phyloP scores from a whole-genome alignment of 2,329 filamentous ascomycete genomes.

The Aspergillus clavatus region DNA sequence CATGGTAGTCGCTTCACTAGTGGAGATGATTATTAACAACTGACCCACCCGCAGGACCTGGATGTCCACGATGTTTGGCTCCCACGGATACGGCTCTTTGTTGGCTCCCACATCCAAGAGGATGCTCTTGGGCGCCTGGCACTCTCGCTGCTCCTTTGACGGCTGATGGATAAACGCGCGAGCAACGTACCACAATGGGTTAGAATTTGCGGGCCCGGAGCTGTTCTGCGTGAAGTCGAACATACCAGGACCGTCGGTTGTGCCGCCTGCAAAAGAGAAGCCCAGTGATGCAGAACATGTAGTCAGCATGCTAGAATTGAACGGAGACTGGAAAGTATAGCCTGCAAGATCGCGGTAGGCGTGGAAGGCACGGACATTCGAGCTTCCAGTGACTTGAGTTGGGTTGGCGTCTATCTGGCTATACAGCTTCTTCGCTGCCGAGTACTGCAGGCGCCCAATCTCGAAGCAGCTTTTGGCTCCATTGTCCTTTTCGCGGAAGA shows the following conservation, averaged over 20 bases:
- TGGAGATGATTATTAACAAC: slow-evolving; percentile 74
- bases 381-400: slow-evolving; percentile 49
- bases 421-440: slow-evolving; percentile 49
- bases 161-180: slow-evolving; percentile 68
- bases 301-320: slow-evolving; percentile 57
- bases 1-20: slow-evolving; percentile 91
- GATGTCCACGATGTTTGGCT: slow-evolving; percentile 85
- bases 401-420: slow-evolving; percentile 46
- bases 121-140: slow-evolving; percentile 78
- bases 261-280: slow-evolving; percentile 89
- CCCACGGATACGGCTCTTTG: slow-evolving; percentile 75
- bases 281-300: slow-evolving; percentile 87
- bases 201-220: slow-evolving; percentile 63
- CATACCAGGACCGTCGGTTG: slow-evolving; percentile 81
- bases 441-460: slow-evolving; percentile 44
- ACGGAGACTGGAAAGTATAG: slow-evolving; percentile 65
- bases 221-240: slow-evolving; percentile 93
- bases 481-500: slow-evolving; percentile 41
- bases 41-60: slow-evolving; percentile 81
- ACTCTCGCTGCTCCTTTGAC: slow-evolving; percentile 62
- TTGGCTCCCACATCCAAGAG: slow-evolving; percentile 83
- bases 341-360: slow-evolving; percentile 77
- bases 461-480: slow-evolving; percentile 48
- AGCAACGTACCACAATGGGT: slow-evolving; percentile 76
- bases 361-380: slow-evolving; percentile 74